A percentile compares a stretch with the other conserved stretches of the same genome.
Conservation (phyloP, 352 stramenopile species). For the Phytophthora megakarya region DNA sequence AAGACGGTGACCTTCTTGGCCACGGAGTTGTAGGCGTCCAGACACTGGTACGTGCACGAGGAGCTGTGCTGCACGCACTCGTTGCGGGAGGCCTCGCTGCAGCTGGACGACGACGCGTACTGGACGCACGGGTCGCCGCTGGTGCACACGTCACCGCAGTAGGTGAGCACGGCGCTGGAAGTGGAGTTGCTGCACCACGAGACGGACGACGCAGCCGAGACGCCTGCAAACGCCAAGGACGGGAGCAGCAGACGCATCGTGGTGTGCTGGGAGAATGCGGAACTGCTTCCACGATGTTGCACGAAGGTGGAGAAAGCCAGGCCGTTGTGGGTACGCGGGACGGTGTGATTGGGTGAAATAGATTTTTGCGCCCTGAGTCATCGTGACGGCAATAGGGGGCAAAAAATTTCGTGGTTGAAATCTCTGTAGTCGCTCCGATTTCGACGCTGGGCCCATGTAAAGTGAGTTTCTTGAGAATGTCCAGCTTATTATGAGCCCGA, state of each 20-base stretch:
- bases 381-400: too few species aligned
- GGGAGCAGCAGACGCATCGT: constrained; percentile 26
- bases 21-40: constrained; percentile 56
- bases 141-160: constrained; percentile 47
- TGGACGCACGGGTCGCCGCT: constrained; percentile 63
- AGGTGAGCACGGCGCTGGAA: constrained; percentile 47
- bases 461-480: too few species aligned
- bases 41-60: constrained; percentile 72
- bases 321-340: constrained; percentile 1
- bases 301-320: constrained; percentile 31
- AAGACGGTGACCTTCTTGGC: constrained; percentile 70
- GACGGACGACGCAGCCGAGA: constrained; percentile 27
- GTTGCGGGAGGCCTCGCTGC: constrained; percentile 55
- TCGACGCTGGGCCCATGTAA: too few species aligned
- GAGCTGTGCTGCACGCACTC: constrained; percentile 49
- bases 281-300: constrained; percentile 15
- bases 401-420: too few species aligned
- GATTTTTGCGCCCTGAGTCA: background rate
- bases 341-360: background rate
- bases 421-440: too few species aligned
- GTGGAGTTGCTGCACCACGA: constrained; percentile 55
- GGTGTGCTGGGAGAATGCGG: constrained; percentile 13
- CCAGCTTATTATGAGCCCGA: too few species aligned
- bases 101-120: constrained; percentile 50
- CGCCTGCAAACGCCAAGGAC: constrained; percentile 9